Evolutionary conservation across 169 alveolate species (phyloP), one percentile per base, ranked within the genome.

Genomic region (Cryptosporidium xiaoi): DNA sequence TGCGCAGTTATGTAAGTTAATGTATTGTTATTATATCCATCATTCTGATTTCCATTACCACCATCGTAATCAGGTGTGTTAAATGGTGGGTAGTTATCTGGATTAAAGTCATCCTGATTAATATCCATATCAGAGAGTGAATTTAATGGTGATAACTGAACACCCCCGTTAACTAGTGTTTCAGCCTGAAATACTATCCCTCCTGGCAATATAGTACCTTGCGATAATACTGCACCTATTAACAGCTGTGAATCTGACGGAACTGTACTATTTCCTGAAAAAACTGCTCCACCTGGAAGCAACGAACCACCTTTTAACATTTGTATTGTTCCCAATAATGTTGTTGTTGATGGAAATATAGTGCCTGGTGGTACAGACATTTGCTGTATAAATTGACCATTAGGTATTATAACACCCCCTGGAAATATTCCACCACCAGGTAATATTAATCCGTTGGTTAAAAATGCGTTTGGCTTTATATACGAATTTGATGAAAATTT

Each of bases 381-480:
- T 58, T 68, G 77, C 18, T 56, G 87, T 8, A 77, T 20, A 60
- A 77, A 56, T 48, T 77, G 87, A 44, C 87, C 87, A 60, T 77
- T 77, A 46, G 87, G 87, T 31, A 77, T 62, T 31, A 77, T 40
- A 16, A 77, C 64, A 46, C 87, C 87, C 7, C 87, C 87, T n/a
- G 87, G 87, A 40, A 77, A 77, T 7, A 60, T 60, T 77, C 87
- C 87, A 48, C 87, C 87, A 44, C 87, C 87, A 20, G 87, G 87
- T 13, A 77, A 46, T 6, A 77, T 34, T 29, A 77, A 48, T 29
- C 71, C 87, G 31, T 77, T 77, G 13, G 87, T 77, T 20, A 77
- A 66, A 18, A 77, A 10, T 24, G 87, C 87, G 24, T 62, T 62
- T 34, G 87, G 87, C 15, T 77, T 77, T 44, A 77, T 77, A 44